A percentile compares a stretch with the other conserved stretches of the same genome.
These are phyloP conservation scores for Phlyctochytrium bullatum DNA, from an alignment of 192 early-diverging fungal species.

Conservation along the genomic window DNA sequence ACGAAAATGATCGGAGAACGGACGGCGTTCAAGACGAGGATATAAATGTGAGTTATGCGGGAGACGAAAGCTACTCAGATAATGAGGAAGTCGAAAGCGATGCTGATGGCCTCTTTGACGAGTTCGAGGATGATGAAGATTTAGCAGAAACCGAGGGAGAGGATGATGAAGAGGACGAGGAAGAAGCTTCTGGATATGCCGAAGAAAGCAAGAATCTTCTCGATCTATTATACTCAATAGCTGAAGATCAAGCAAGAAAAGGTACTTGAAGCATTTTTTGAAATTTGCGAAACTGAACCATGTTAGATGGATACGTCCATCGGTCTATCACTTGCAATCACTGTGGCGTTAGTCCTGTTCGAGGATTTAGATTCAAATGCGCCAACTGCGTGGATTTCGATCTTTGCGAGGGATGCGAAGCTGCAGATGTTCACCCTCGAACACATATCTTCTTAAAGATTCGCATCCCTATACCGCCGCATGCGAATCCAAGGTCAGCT, in stretches of 20 bases:
- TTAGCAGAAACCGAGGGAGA: slow-evolving; percentile 7
- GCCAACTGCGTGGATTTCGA: slow-evolving; percentile 92
- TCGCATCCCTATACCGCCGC: slow-evolving; percentile 84
- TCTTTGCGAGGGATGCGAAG: slow-evolving; percentile 90
- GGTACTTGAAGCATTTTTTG: slow-evolving; percentile 45
- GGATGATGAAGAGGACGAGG: slow-evolving; percentile 9
- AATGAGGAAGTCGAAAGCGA: slow-evolving; percentile 4
- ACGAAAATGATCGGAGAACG: no score
- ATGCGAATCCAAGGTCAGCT: slow-evolving; percentile 74
- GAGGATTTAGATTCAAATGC: slow-evolving; percentile 90
- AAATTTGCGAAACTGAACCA: background rate
- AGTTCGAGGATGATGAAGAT: background rate
- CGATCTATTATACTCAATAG: slow-evolving; percentile 75
- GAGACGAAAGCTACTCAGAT: background rate
- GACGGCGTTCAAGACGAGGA: no score
- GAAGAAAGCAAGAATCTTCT: slow-evolving; percentile 70
- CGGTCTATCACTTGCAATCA: slow-evolving; percentile 91
- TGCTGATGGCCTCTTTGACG: slow-evolving; percentile 12
- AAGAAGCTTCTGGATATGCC: slow-evolving; percentile 5
- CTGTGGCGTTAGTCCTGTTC: slow-evolving; percentile 82
- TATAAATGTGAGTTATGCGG: no score
- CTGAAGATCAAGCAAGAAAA: slow-evolving; percentile 83
- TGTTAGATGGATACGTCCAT: slow-evolving; percentile 54
- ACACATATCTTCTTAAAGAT: slow-evolving; percentile 92
- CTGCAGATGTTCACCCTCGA: slow-evolving; percentile 66